These are phyloP conservation scores for Mortierella sp. DNA, from an alignment of 371 early-diverging fungal genomes.

Conservation along the genomic window DNA sequence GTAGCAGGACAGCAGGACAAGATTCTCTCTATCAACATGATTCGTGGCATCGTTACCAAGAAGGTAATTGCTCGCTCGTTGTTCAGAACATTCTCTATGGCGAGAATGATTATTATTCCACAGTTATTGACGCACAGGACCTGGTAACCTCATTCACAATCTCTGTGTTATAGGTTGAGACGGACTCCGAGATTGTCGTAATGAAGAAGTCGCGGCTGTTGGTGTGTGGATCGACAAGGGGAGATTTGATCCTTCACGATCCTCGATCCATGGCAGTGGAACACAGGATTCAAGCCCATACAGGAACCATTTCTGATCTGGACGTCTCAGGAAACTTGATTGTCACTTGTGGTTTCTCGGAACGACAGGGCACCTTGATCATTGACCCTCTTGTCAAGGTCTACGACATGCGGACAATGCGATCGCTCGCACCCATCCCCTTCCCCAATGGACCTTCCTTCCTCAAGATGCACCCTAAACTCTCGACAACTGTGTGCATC, in stretches of 20 bases:
- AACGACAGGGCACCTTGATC: conserved; percentile 71
- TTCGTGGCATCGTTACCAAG: conserved; percentile 73
- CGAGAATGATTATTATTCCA: background rate
- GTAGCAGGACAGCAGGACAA: conserved; percentile 76
- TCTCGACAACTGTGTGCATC: conserved; percentile 76
- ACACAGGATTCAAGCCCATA: conserved; percentile 81
- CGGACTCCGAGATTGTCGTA: conserved; percentile 71
- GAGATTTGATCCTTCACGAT: conserved; percentile 79
- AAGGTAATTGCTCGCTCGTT: conserved; percentile 53
- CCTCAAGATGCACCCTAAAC: conserved; percentile 81
- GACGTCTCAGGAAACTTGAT: conserved; percentile 82
- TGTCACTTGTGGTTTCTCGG: conserved; percentile 85
- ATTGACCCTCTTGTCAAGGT: conserved; percentile 87
- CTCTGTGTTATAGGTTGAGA: conserved; percentile 57
- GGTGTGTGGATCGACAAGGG: conserved; percentile 78
- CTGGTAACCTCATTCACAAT: background rate
- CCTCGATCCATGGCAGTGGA: conserved; percentile 78
- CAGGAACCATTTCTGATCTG: conserved; percentile 82
- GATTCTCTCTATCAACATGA: conserved; percentile 74
- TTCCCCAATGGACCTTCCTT: conserved; percentile 80
- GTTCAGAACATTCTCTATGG: too few species aligned
- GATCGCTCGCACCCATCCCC: conserved; percentile 79
- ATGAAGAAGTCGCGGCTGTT: conserved; percentile 78
- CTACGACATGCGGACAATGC: conserved; percentile 85
- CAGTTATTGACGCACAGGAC: too few species aligned